Evolutionary conservation across 139 green algal genomes (phyloP).

Genomic region (Tetraselmis chui): DNA sequence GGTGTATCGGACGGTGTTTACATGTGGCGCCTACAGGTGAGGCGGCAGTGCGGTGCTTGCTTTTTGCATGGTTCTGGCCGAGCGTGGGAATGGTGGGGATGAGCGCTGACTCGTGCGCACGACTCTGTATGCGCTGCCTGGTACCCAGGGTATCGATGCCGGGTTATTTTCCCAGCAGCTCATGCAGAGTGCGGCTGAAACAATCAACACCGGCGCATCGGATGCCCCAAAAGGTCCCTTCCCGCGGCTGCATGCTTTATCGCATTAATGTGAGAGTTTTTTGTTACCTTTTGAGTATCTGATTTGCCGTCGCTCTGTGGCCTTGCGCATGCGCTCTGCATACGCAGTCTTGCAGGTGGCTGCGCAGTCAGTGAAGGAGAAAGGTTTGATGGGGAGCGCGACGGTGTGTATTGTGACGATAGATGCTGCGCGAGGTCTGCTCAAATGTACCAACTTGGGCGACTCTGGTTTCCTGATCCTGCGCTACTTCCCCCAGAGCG

Average conservation of each 20-base stretch:
- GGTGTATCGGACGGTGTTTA: slow-evolving; percentile 92
- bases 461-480: slow-evolving; percentile 82
- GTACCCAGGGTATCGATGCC: slow-evolving; percentile 78
- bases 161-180: slow-evolving; percentile 62
- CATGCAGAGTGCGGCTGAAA: slow-evolving; percentile 50
- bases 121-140: too few species aligned
- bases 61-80: too few species aligned
- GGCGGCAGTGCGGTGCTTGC: too few species aligned
- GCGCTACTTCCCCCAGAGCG: slow-evolving; percentile 11
- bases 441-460: slow-evolving; percentile 75
- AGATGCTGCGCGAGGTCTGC: slow-evolving; percentile 53
- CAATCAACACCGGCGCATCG: slow-evolving; percentile 40
- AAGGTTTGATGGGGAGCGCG: slow-evolving; percentile 60
- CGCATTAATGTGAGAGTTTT: too few species aligned
- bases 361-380: slow-evolving; percentile 29
- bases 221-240: slow-evolving; percentile 45
- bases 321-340: too few species aligned
- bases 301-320: too few species aligned
- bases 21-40: slow-evolving; percentile 60
- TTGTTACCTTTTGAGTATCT: too few species aligned
- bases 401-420: slow-evolving; percentile 75
- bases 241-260: not conserved
- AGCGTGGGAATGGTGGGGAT: too few species aligned
- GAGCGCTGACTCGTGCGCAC: too few species aligned
- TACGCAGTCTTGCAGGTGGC: slow-evolving; percentile 49